Base-by-base conservation (phyloP, 108 stramenopile genomes). In the Nitzschia putrida region DNA sequence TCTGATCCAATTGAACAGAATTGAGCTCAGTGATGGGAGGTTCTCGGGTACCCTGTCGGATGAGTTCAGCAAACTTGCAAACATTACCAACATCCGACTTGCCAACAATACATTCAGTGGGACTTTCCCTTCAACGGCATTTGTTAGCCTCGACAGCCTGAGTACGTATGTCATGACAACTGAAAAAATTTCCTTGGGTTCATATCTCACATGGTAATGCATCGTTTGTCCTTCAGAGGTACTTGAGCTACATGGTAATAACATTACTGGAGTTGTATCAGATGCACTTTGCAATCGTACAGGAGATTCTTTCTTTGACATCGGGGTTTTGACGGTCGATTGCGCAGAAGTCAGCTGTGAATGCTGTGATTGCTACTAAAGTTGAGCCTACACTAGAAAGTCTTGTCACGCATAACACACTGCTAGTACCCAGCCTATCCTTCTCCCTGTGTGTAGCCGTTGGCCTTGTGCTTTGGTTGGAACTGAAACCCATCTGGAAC, bases 381-480 rank as follows among this genome's bases (percentile, higher is more conserved):
- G 4, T 2, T 9, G 4, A 34, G 4, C 29, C 29, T 34, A 34
- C 29, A 34, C 1, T 34, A 34, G 29, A 34, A 34, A 34, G 29
- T 34, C 1, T 34, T 34, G 29, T 4, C 29, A 34, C 29, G 29
- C 29, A 34, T 34, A 34, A 4, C 4, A 4, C 4, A 34, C 29
- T 3, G 3, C 29, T 34, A 34, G 1, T 3, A 34, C 29, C 29
- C 29, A 34, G 4, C 29, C 29, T 34, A 34, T 34, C 29, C 29
- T 34, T 34, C 29, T 34, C 29, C 10, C 61, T 44, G 41, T 8
- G 67, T 51, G 59, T 93, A 95, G 16, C 76, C 66, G 59, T 85
- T 94, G 14, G 97, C 89, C 68, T 95, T 91, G 78, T 97, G 94
- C 77, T 99, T 98, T 20, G 97, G 97, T 52, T 85, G 83, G 64